These are phyloP conservation scores for Toxoplasma gondii DNA, from an alignment of 169 alveolate genomes.

Conservation along the genomic window DNA sequence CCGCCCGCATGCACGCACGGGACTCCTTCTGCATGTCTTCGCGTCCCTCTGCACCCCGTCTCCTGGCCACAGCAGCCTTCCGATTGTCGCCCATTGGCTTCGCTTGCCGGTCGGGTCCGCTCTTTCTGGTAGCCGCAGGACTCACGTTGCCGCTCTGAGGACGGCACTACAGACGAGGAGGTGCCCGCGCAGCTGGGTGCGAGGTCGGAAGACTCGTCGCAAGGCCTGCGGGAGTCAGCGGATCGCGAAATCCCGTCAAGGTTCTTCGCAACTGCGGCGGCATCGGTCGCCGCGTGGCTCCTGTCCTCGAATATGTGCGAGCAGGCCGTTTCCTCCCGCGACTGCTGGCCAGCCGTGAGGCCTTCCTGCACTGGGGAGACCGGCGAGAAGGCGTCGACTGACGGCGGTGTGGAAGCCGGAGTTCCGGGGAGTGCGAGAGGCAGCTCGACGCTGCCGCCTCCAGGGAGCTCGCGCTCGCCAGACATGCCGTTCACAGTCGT, in stretches of 20 bases:
- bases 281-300: neutral
- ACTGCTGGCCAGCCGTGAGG: neutral
- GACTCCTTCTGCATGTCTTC: neutral
- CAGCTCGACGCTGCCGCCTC: neutral
- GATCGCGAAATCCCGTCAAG: no score
- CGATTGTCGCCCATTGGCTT: neutral
- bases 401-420: neutral
- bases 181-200: neutral
- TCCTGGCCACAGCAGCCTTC: neutral
- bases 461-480: neutral
- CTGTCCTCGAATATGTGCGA: neutral
- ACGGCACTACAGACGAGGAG: neutral
- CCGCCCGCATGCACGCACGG: neutral
- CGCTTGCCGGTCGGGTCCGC: neutral
- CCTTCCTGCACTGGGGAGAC: no score
- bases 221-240: no score
- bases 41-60: no score
- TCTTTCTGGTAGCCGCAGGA: neutral
- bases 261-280: neutral
- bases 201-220: neutral
- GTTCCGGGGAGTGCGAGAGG: neutral
- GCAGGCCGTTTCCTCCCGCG: neutral
- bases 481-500: conserved; percentile 37
- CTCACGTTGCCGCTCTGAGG: neutral
- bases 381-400: no score